Percentiles rank a stretch among this genome's conserved stretches.
Conservation (phyloP, 1,284 basidiomycete genomes). For the Wolfiporia cocos region DNA sequence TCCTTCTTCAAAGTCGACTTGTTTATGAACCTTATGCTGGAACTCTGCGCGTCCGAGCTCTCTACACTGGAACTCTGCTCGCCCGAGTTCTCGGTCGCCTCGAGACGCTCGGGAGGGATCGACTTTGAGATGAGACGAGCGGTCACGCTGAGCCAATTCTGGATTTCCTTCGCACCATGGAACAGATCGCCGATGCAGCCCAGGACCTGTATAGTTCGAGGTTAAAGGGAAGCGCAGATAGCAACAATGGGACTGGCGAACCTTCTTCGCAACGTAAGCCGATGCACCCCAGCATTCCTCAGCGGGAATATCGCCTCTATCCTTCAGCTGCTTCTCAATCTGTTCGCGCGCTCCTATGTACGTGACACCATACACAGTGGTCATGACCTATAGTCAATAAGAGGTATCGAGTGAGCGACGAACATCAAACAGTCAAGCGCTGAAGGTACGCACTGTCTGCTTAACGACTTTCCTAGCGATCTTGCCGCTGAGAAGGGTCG, state of each 20-base stretch:
- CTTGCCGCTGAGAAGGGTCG: conserved; percentile 70
- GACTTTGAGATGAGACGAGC: conserved; percentile 88
- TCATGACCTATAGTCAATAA: conserved; percentile 74
- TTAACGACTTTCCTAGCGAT: conserved; percentile 95
- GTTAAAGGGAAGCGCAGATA: background rate
- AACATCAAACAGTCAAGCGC: background rate
- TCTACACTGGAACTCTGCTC: conserved; percentile 9
- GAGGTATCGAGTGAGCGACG: background rate
- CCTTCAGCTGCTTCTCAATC: conserved; percentile 86
- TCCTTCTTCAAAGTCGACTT: conserved; percentile 55
- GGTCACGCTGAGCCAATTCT: conserved; percentile 83
- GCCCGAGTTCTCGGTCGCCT: conserved; percentile 15
- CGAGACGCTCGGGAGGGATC: conserved; percentile 74
- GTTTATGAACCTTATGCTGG: too few species aligned
- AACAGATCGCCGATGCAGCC: conserved; percentile 90
- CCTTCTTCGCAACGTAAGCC: conserved; percentile 78
- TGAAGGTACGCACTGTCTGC: conserved; percentile 67
- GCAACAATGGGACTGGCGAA: conserved; percentile 24
- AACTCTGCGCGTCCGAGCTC: conserved; percentile 22
- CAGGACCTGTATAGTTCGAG: conserved; percentile 46
- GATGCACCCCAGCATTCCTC: conserved; percentile 77
- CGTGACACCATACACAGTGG: conserved; percentile 98
- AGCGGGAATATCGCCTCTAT: conserved; percentile 66
- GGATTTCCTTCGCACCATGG: conserved; percentile 86
- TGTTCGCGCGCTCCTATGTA: conserved; percentile 94